A percentile compares a stretch with the other conserved stretches of the same genome.
Conservation (phyloP, 768 basidiomycete species). For the Tremella mesenterica region DNA sequence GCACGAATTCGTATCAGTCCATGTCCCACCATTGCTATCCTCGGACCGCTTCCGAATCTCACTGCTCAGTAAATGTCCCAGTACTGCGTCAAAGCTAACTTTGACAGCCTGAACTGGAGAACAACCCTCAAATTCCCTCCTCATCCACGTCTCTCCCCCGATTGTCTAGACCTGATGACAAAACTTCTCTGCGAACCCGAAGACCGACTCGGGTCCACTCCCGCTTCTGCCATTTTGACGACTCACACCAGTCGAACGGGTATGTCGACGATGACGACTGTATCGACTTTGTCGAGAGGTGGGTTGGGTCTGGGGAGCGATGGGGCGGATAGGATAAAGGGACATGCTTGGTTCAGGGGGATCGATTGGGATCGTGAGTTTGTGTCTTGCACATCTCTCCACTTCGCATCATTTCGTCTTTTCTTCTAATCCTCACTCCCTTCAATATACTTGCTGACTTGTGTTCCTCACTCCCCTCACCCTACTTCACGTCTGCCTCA, state of each 20-base stretch:
- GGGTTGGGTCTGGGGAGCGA: conserved; percentile 48
- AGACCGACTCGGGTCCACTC: conserved; percentile 57
- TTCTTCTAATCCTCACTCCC: neutral
- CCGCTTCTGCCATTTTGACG: neutral
- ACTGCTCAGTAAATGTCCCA: too few relatives aligned
- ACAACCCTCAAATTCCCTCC: conserved; percentile 78
- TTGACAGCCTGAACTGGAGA: conserved; percentile 67
- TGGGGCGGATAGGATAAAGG: conserved; percentile 84
- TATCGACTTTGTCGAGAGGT: neutral
- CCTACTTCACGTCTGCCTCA: too few relatives aligned
- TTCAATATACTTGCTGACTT: too few relatives aligned
- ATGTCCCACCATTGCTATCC: too few relatives aligned
- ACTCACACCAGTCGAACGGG: conserved; percentile 1
- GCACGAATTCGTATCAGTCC: too few relatives aligned
- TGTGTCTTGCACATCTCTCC: too few relatives aligned
- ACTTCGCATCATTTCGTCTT: too few relatives aligned
- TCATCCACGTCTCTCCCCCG: conserved; percentile 72
- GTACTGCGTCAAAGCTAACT: neutral
- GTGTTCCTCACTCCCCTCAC: too few relatives aligned
- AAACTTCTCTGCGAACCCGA: conserved; percentile 89
- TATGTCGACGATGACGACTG: neutral
- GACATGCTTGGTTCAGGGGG: conserved; percentile 81
- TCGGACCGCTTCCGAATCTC: too few relatives aligned
- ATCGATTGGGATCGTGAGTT: conserved; percentile 67
- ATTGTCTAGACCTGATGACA: conserved; percentile 79